Base-by-base conservation (phyloP, 2,329 filamentous ascomycete species). In the Ascochyta pisi region DNA sequence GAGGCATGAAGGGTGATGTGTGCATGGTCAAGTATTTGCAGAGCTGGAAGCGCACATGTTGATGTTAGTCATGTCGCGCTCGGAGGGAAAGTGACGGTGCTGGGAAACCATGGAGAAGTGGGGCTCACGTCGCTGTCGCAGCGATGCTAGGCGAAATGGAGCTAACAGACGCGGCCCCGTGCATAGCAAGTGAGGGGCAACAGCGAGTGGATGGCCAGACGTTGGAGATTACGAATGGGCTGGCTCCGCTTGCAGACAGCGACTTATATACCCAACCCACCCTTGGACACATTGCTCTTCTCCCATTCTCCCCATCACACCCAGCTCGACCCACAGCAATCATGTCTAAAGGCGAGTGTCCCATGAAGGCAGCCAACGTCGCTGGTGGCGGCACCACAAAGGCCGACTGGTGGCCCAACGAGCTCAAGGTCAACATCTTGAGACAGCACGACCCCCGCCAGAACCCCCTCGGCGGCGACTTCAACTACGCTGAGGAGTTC, bases 401-500 rank as follows among this genome's bases (percentile, higher is more conserved):
- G 79, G 70, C 66, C 50, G 88, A 92, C 80, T 91, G 89, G 86
- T 92, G 89, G 89, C 89, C 90, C 50, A 82, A 86, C 54, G 78
- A 83, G 66, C 77, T 92, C 61, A 84, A 81, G 69, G 81, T 91
- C 63, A 86, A 88, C 78, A 87, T 92, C 68, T 84, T 93, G 49
- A 89, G 89, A 70, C 89, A 92, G 77, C 84, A 91, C 73, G 85
- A 83, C 33, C 69, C 81, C 22, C 78, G 81, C 54, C 84, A 84
- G 61, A 89, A 90, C 75, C 90, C 90, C 0, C 73, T 86, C 62
- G 82, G 77, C 67, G 78, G 82, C 60, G 84, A 89, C 64, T 91
- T 91, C 68, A 84, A 92, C 79, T 93, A 93, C 76, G 82, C 83
- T 16, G 79, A 83, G 26, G 89, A 88, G 27, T 92, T 92, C 81